Conservation (phyloP, 805 yeast genomes). For the Yamadazyma philogaea region DNA sequence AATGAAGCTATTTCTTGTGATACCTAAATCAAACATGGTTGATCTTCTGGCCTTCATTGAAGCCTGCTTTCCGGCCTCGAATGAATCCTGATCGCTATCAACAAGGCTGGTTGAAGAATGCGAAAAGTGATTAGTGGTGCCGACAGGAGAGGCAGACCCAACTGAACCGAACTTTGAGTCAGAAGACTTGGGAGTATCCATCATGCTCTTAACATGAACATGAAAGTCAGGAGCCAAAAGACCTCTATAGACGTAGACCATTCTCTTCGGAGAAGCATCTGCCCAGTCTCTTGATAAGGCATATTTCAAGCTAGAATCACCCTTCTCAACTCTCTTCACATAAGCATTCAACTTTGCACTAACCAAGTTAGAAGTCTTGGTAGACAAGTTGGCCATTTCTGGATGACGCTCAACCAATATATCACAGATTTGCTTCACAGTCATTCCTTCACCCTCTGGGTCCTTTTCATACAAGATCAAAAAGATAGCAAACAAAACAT, state of each 20-base stretch:
- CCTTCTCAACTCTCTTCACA: slow-evolving; percentile 81
- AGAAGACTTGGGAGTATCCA: slow-evolving; percentile 34
- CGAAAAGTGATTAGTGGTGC: neutral
- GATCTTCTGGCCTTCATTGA: slow-evolving; percentile 45
- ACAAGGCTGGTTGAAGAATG: neutral
- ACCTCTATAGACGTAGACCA: slow-evolving; percentile 86
- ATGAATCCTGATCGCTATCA: slow-evolving; percentile 22
- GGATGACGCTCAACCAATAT: slow-evolving; percentile 71
- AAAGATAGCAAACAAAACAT: slow-evolving; percentile 72
- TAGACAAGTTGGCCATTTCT: slow-evolving; percentile 76
- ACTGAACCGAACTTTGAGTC: slow-evolving; percentile 2
- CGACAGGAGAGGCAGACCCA: neutral
- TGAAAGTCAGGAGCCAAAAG: slow-evolving; percentile 72
- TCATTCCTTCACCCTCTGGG: slow-evolving; percentile 71
- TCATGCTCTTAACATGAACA: slow-evolving; percentile 62
- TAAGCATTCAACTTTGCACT: slow-evolving; percentile 82
- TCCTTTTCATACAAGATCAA: slow-evolving; percentile 68
- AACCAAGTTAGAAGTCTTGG: slow-evolving; percentile 77
- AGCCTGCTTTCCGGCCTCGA: slow-evolving; percentile 36
- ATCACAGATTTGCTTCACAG: slow-evolving; percentile 87
- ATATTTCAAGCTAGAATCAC: slow-evolving; percentile 68
- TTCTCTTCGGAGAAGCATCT: slow-evolving; percentile 82
- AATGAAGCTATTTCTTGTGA: slow-evolving; percentile 41
- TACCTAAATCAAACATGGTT: slow-evolving; percentile 52
- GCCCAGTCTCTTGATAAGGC: slow-evolving; percentile 88